A percentile compares a stretch with the other conserved stretches of the same genome.
Evolutionary conservation across 805 yeast species (phyloP).

Genomic region (Danielia oregonensis): DNA sequence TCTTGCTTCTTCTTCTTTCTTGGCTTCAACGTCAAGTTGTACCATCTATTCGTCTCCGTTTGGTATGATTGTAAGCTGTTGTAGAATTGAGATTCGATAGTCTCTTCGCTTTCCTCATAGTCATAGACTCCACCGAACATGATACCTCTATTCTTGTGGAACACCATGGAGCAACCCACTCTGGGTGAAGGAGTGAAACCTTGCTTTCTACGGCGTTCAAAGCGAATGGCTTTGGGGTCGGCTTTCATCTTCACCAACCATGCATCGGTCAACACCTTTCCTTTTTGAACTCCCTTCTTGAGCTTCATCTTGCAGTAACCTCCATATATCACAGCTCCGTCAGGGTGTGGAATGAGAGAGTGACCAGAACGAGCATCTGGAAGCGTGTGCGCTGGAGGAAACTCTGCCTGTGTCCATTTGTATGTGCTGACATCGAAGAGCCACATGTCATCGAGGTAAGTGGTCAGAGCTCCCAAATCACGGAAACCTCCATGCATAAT

Average conservation of each 20-base stretch:
- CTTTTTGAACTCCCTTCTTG: constrained; percentile 81
- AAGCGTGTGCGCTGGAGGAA: constrained; percentile 71
- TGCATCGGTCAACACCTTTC: constrained; percentile 80
- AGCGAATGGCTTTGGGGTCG: constrained; percentile 70
- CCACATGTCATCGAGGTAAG: constrained; percentile 87
- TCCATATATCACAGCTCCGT: constrained; percentile 85
- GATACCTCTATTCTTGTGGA: constrained; percentile 88
- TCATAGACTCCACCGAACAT: constrained; percentile 95
- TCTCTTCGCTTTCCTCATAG: constrained; percentile 92
- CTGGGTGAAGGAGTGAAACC: constrained; percentile 90
- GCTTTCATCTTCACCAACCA: constrained; percentile 87
- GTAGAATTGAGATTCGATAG: constrained; percentile 77
- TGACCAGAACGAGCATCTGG: constrained; percentile 97
- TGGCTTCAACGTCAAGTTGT: constrained; percentile 60
- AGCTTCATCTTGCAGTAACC: constrained; percentile 94
- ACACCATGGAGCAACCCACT: constrained; percentile 89
- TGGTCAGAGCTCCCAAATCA: constrained; percentile 79
- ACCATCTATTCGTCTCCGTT: constrained; percentile 87
- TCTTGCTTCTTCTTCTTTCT: constrained; percentile 47
- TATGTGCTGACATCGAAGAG: constrained; percentile 83
- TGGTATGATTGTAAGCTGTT: constrained; percentile 81
- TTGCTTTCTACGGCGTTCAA: constrained; percentile 88
- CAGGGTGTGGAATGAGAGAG: constrained; percentile 71
- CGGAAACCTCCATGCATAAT: constrained; percentile 89
- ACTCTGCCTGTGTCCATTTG: constrained; percentile 87